Evolutionary conservation across 2,329 filamentous ascomycete species (phyloP).

Genomic region (Clonostachys byssicola): DNA sequence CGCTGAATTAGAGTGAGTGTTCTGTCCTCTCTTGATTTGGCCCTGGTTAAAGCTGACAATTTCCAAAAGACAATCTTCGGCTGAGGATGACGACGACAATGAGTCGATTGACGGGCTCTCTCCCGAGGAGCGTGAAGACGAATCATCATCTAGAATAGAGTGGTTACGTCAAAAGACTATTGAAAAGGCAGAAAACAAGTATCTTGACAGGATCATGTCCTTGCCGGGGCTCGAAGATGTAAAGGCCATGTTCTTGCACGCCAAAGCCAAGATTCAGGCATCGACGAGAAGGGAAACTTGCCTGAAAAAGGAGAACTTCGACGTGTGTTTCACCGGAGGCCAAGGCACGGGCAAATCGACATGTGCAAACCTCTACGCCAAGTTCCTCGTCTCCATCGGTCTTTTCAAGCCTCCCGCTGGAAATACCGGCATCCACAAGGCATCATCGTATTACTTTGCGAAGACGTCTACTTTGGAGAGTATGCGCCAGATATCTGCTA

Average conservation of each 20-base stretch:
- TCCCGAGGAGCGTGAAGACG: constrained; percentile 20
- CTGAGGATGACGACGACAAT: constrained; percentile 12
- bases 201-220: constrained; percentile 55
- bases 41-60: background rate
- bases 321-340: constrained; percentile 19
- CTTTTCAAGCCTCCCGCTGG: constrained; percentile 24
- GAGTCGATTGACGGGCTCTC: constrained; percentile 18
- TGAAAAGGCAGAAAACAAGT: constrained; percentile 42
- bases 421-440: constrained; percentile 30
- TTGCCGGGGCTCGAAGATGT: constrained; percentile 61
- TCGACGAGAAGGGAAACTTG: constrained; percentile 42
- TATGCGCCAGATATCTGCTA: constrained; percentile 32
- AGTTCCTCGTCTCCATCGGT: constrained; percentile 31
- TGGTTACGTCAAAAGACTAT: constrained; percentile 35
- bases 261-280: constrained; percentile 40
- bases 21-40: background rate
- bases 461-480: constrained; percentile 24
- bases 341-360: constrained; percentile 49
- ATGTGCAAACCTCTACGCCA: constrained; percentile 52
- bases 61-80: constrained; percentile 7
- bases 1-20: constrained; percentile 20
- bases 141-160: constrained; percentile 33
- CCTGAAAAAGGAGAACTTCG: constrained; percentile 33
- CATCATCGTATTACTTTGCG: constrained; percentile 18
- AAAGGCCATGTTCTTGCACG: constrained; percentile 49